phyloP scores from a whole-genome alignment of 176 grass and related monocot genomes.

The Thalia dealbata region DNA sequence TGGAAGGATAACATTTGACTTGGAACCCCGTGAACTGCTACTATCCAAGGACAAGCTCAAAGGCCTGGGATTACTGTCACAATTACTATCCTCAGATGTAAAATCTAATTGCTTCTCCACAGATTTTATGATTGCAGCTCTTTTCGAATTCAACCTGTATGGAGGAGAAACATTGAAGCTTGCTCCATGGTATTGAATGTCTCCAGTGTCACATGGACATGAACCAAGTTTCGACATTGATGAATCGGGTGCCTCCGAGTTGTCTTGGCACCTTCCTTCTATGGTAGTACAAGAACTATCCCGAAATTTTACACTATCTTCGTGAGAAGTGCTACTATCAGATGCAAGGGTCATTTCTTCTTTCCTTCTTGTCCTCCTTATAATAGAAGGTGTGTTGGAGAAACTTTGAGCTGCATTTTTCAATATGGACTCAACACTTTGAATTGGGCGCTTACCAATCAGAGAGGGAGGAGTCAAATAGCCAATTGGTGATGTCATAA shows the following conservation, averaged over 20 bases:
- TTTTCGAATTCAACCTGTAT: conserved; percentile 68
- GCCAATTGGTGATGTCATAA: conserved; percentile 17
- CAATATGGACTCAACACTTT: conserved; percentile 66
- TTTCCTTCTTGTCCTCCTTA: conserved; percentile 70
- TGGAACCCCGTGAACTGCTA: conserved; percentile 24
- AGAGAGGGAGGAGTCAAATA: conserved; percentile 32
- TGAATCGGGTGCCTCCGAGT: conserved; percentile 28
- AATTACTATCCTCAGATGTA: conserved; percentile 31
- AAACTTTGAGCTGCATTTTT: conserved; percentile 70
- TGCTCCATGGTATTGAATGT: conserved; percentile 20
- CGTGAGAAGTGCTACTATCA: conserved; percentile 25
- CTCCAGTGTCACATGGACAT: conserved; percentile 31
- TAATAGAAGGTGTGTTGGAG: conserved; percentile 70
- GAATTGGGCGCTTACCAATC: conserved; percentile 22
- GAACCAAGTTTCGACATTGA: conserved; percentile 27
- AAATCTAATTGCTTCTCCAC: conserved; percentile 90
- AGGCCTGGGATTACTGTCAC: conserved; percentile 30
- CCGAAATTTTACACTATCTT: conserved; percentile 21
- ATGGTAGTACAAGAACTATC: conserved; percentile 40
- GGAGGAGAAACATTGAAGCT: conserved; percentile 68
- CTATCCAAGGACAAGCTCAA: conserved; percentile 23
- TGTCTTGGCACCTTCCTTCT: conserved; percentile 21
- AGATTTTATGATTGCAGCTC: conserved; percentile 48
- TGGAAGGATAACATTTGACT: conserved; percentile 20
- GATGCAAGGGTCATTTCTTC: conserved; percentile 32